phyloP scores from a whole-genome alignment of 2,329 filamentous ascomycete genomes.

The Pseudogymnoascus sp. region DNA sequence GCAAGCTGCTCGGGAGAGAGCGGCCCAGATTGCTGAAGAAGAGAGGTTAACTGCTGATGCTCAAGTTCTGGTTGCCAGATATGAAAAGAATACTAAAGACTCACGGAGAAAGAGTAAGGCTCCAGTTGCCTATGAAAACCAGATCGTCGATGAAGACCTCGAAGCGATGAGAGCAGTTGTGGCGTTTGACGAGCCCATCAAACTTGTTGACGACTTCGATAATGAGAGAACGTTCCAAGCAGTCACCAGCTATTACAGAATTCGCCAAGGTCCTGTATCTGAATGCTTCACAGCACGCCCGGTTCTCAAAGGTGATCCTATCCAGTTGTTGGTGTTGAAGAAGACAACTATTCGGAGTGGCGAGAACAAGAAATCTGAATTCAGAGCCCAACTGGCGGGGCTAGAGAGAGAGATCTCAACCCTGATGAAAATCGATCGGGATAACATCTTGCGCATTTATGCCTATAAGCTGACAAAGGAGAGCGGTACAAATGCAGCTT shows the following conservation, averaged over 20 bases:
- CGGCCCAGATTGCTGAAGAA: conserved; percentile 57
- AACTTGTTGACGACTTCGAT: conserved; percentile 55
- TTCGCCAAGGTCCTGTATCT: conserved; percentile 59
- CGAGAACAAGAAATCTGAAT: conserved; percentile 51
- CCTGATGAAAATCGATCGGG: conserved; percentile 67
- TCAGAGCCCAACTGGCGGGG: conserved; percentile 69
- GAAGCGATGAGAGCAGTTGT: conserved; percentile 35
- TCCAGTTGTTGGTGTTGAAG: conserved; percentile 61
- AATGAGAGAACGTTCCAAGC: conserved; percentile 61
- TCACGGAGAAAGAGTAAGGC: conserved; percentile 53
- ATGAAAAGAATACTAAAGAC: conserved; percentile 54
- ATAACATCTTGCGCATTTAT: conserved; percentile 70
- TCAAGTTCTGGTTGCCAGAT: conserved; percentile 65
- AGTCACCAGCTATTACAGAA: conserved; percentile 61
- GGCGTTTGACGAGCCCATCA: conserved; percentile 62
- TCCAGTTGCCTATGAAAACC: conserved; percentile 28
- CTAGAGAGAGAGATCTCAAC: conserved; percentile 71
- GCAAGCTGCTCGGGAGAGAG: conserved; percentile 40
- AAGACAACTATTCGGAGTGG: conserved; percentile 54
- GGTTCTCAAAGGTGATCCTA: conserved; percentile 49
- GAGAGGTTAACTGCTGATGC: conserved; percentile 45
- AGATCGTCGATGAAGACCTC: conserved; percentile 31
- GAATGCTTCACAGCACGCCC: conserved; percentile 68
- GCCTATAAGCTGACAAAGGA: conserved; percentile 73
- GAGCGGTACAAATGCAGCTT: conserved; percentile 45